Conservation (phyloP, 1,284 basidiomycete genomes). For the Blastosporella zonata region DNA sequence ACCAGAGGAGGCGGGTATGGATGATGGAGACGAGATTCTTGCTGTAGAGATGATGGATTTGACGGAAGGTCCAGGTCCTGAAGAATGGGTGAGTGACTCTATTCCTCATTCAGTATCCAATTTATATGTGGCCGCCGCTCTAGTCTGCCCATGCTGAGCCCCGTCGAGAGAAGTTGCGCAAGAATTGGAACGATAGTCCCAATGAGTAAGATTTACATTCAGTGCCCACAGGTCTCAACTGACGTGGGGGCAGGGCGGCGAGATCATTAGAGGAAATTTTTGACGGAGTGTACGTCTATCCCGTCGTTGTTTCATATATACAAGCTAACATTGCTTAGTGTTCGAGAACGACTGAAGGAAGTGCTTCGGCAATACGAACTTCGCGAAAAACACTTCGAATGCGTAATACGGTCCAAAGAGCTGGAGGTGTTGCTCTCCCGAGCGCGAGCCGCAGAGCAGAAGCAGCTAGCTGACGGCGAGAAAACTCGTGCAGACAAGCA, state of each 20-base stretch:
- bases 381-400: slow-evolving; percentile 84
- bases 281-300: slow-evolving; percentile 64
- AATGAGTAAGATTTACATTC: slow-evolving; percentile 51
- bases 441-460: slow-evolving; percentile 79
- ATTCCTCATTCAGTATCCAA: not conserved
- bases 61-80: slow-evolving; percentile 60
- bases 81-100: slow-evolving; percentile 53
- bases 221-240: slow-evolving; percentile 10
- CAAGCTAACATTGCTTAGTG: slow-evolving; percentile 37
- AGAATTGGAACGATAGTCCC: slow-evolving; percentile 73
- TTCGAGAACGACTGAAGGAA: slow-evolving; percentile 79
- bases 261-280: slow-evolving; percentile 76
- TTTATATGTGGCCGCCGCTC: not conserved
- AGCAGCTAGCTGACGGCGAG: slow-evolving; percentile 72
- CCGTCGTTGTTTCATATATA: slow-evolving; percentile 1
- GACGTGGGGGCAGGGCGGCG: slow-evolving; percentile 48
- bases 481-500: slow-evolving; percentile 61
- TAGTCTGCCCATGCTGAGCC: slow-evolving; percentile 64
- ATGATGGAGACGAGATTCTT: slow-evolving; percentile 80
- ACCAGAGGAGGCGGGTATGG: slow-evolving; percentile 80
- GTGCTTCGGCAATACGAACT: slow-evolving; percentile 81
- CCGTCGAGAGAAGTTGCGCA: slow-evolving; percentile 63
- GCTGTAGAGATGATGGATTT: slow-evolving; percentile 86
- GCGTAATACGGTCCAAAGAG: slow-evolving; percentile 83
- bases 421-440: slow-evolving; percentile 79